phyloP scores from a whole-genome alignment of 2,329 filamentous ascomycete genomes.

The Ophioceras dolichostomum region DNA sequence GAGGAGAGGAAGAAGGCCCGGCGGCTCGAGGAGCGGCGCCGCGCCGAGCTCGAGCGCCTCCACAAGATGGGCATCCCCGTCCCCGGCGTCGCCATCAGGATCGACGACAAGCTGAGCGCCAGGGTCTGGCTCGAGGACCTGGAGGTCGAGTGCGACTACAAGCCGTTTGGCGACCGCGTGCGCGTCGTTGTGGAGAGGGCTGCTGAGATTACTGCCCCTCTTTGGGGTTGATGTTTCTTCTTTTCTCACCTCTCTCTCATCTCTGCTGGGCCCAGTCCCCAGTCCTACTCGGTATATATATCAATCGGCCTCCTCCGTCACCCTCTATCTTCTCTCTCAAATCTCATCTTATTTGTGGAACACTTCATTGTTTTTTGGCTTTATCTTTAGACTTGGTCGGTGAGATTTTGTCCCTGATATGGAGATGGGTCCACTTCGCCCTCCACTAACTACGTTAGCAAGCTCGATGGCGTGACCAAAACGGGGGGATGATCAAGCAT shows the following conservation, averaged over 20 bases:
- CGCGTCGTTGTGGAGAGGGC: conserved; percentile 82
- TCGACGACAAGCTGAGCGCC: conserved; percentile 83
- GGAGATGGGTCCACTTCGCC: no score
- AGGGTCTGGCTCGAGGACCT: conserved; percentile 86
- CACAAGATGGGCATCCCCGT: conserved; percentile 82
- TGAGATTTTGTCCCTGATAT: no score
- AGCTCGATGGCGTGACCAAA: no score
- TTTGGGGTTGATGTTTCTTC: conserved; percentile 37
- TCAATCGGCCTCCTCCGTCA: no score
- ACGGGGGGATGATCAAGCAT: no score
- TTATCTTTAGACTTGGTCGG: no score
- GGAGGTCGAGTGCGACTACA: conserved; percentile 75
- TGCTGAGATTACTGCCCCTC: conserved; percentile 71
- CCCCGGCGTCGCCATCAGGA: conserved; percentile 73
- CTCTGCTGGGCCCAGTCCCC: no score
- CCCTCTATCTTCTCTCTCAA: no score
- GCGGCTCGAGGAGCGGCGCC: conserved; percentile 40
- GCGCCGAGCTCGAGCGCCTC: conserved; percentile 61
- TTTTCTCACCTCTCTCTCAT: background rate
- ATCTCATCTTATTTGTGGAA: no score
- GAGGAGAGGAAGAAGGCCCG: conserved; percentile 30
- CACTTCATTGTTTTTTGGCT: no score
- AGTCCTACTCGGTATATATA: no score
- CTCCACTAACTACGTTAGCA: no score
- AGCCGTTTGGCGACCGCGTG: conserved; percentile 71